Percentiles rank a stretch among this genome's conserved stretches.
phyloP scores from a whole-genome alignment of 805 yeast genomes.

The Nakazawaea wickerhamii region DNA sequence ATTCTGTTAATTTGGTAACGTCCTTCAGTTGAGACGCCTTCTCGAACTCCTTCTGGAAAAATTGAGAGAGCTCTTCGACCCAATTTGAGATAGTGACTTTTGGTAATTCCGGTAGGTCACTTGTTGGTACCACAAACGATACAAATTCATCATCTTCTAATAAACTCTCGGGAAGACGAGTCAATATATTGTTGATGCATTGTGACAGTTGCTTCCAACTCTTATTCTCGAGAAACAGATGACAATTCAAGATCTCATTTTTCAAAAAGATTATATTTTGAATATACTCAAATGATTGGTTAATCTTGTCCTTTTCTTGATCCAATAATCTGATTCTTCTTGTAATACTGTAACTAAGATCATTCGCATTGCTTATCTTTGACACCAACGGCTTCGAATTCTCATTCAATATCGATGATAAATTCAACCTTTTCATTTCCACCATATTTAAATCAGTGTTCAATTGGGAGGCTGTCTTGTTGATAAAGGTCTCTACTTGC shows the following conservation, averaged over 20 bases:
- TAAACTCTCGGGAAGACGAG: constrained; percentile 47
- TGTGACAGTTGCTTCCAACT: constrained; percentile 79
- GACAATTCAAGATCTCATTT: constrained; percentile 56
- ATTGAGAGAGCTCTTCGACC: constrained; percentile 48
- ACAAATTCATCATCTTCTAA: constrained; percentile 61
- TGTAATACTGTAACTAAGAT: constrained; percentile 62
- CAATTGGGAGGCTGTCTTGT: neutral
- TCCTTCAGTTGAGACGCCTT: constrained; percentile 63
- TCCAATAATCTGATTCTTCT: constrained; percentile 66
- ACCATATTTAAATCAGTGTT: constrained; percentile 2
- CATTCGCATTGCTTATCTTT: constrained; percentile 55
- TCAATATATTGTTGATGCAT: constrained; percentile 48
- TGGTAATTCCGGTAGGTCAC: constrained; percentile 82
- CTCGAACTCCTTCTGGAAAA: constrained; percentile 60
- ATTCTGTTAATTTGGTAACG: constrained; percentile 66
- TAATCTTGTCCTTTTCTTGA: constrained; percentile 60
- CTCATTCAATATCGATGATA: constrained; percentile 6
- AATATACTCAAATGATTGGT: constrained; percentile 58
- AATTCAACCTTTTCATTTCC: constrained; percentile 9
- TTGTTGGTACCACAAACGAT: constrained; percentile 75
- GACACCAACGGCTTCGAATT: constrained; percentile 51
- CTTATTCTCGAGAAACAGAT: constrained; percentile 59
- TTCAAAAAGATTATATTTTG: constrained; percentile 61
- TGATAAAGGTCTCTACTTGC: constrained; percentile 1
- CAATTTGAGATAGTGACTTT: constrained; percentile 48